Percentiles rank a stretch among this genome's conserved stretches.
Evolutionary conservation across 2,329 filamentous ascomycete genomes (phyloP).

Genomic region (Leptographium wingfieldii): DNA sequence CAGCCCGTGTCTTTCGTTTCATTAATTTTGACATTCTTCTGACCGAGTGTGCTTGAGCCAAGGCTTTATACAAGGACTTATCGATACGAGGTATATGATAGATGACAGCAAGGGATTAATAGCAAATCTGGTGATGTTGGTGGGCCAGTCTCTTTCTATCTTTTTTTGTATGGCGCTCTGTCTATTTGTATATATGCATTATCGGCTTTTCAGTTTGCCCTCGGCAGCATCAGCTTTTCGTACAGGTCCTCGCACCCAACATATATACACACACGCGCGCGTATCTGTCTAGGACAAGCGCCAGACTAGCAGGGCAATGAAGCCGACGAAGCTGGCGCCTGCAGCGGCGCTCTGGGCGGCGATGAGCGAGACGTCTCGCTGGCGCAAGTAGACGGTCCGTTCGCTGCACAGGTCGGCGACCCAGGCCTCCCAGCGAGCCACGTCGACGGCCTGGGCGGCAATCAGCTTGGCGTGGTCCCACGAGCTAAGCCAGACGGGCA

Average conservation of each 20-base stretch:
- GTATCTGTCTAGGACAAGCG: conserved; percentile 15
- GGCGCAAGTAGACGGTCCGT: conserved; percentile 46
- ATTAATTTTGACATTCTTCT: neutral
- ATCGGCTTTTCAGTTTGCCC: neutral
- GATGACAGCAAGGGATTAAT: neutral
- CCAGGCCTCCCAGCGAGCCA: conserved; percentile 33
- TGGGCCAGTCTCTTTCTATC: neutral
- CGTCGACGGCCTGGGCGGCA: conserved; percentile 25
- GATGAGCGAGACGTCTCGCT: conserved; percentile 58
- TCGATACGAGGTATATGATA: neutral
- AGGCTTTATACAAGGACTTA: neutral
- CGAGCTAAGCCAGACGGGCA: conserved; percentile 9
- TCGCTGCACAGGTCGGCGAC: conserved; percentile 53
- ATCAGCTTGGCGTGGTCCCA: conserved; percentile 27
- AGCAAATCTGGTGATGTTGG: neutral
- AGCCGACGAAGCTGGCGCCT: conserved; percentile 34
- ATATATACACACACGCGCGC: neutral
- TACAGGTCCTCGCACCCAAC: conserved; percentile 17
- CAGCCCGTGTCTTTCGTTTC: neutral
- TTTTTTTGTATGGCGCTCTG: neutral
- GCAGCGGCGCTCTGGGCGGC: conserved; percentile 54
- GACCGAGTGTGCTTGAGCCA: neutral
- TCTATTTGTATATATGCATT: neutral
- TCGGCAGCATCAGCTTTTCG: neutral
- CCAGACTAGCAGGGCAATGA: conserved; percentile 3